Base-by-base conservation (phyloP, 768 basidiomycete species). In the Mycena floridula region DNA sequence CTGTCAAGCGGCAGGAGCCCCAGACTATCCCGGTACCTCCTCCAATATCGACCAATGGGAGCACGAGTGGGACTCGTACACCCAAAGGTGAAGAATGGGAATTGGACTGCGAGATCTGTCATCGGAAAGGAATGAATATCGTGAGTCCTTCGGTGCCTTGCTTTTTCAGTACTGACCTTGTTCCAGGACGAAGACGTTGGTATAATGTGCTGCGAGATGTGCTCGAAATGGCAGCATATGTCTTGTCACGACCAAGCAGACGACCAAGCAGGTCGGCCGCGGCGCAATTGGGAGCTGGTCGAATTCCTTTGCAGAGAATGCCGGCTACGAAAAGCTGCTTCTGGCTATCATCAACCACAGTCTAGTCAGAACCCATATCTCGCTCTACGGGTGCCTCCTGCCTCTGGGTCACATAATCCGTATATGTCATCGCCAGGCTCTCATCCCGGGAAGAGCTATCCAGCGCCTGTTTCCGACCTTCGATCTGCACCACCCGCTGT, bases 141-240 rank as follows among this genome's bases (percentile, higher is more conserved):
- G 91, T 90, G 51, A 48, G 80, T 67, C 36, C 25, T 44, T 24
- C 18, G 42, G n/a, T 30, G 11, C 30, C 30, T n/a, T 27, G 9
- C n/a, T 18, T 28, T 18, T 28, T 8, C 24, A 16, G 44, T 44
- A 24, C 42, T 54, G 39, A 32, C 38, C 50, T 27, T 45, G 30
- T 26, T 28, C 8, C 48, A 93, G 91, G 88, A 92, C 48, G 89
- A 90, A 48, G 85, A 82, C 9, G 66, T 70, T 9, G 81, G 86
- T 3, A 74, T 95, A 65, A 77, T 91, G 58, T 89, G 79, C 27
- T 96, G 93, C 56, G 88, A 86, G 20, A 58, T 64, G 23, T 96
- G 93, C 61, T 75, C 72, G 12, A 81, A 81, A 60, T 96, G 92
- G 93, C 93, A 95, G 54, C 93, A 96, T 54, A 89, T 89, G 25